Base-by-base conservation (phyloP, 148 eudicot genomes). In the Fagopyrum homotropicum region DNA sequence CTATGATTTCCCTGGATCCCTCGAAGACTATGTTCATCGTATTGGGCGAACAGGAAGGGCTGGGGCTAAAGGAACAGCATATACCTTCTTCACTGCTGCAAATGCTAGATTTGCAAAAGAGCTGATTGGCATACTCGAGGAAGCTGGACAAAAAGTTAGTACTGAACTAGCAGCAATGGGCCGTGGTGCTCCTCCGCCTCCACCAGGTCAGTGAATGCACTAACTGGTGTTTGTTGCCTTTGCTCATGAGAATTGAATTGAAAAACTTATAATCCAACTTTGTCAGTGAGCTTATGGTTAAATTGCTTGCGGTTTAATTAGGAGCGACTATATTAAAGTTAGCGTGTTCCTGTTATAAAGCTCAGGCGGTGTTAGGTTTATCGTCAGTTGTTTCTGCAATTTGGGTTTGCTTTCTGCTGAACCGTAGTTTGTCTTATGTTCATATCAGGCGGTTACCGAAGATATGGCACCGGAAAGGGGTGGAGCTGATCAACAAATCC, bases 1-100 rank as follows among this genome's bases (percentile, higher is more conserved):
- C 79, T 96, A 96, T 61, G 98, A 96, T 80, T 96, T 96, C 70
- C 99, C 99, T 14, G 98, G 98, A 72, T 92, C 98, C 45, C 85
- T 96, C 49, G 99, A 96, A 85, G 99, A 96, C 78, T 96, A 96
- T 76, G 99, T 96, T 79, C 99, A 96, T 84, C 90, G 98, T 14
- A 96, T 96, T 51, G 99, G 99, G 55, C 83, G 98, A 81, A 96
- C 99, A 48, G 99, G 99, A 83, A 87, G 98, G 75, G 99, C 99
- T 49, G 99, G 99, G 51, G 98, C 99, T 54, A 92, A 85, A 79
- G 99, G 99, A 80, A 92, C 97, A 70, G 98, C 99, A 64, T 96
- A 96, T 78, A 82, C 97, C 29, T 96, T 88, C 80, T 96, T 96
- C 82, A 96, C 99, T 70, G 99, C 91, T 77, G 98, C 99, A 59